Percentiles rank a stretch among this genome's conserved stretches.
phyloP scores from a whole-genome alignment of 768 basidiomycete genomes.

The Jaapia argillacea region DNA sequence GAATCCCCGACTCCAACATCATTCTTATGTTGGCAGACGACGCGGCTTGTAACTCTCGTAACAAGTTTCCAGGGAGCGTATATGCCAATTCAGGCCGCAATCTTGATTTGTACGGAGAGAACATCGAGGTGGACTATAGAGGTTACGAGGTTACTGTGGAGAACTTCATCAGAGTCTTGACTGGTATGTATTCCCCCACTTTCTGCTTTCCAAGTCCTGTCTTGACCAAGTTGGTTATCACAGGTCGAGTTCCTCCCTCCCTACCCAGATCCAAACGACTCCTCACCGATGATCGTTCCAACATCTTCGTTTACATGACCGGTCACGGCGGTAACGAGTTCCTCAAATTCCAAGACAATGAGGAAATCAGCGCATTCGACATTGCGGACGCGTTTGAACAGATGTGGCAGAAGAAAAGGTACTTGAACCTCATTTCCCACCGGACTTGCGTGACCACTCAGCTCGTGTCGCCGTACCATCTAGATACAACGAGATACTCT shows the following conservation, averaged over 20 bases:
- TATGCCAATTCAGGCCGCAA: conserved; percentile 79
- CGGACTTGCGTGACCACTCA: background rate
- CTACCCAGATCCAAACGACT: conserved; percentile 90
- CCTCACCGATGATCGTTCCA: conserved; percentile 81
- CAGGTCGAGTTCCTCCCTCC: conserved; percentile 77
- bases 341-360: conserved; percentile 97
- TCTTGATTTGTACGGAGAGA: conserved; percentile 90
- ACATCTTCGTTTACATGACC: conserved; percentile 96
- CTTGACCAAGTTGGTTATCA: background rate
- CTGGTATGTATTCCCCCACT: conserved; percentile 44
- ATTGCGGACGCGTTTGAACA: conserved; percentile 98
- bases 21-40: conserved; percentile 99
- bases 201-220: background rate
- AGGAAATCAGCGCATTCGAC: conserved; percentile 94
- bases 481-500: conserved; percentile 94
- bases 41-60: conserved; percentile 86
- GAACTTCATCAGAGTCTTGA: conserved; percentile 86
- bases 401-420: conserved; percentile 97
- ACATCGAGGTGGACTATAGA: conserved; percentile 96
- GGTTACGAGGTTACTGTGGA: conserved; percentile 98
- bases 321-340: conserved; percentile 98
- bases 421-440: conserved; percentile 12
- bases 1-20: conserved; percentile 97
- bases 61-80: conserved; percentile 86
- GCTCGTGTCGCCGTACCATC: background rate